Percentiles rank a stretch among this genome's conserved stretches.
These are phyloP conservation scores for Hypoxylon sp. DNA, from an alignment of 2,329 filamentous ascomycete genomes.

Conservation along the genomic window DNA sequence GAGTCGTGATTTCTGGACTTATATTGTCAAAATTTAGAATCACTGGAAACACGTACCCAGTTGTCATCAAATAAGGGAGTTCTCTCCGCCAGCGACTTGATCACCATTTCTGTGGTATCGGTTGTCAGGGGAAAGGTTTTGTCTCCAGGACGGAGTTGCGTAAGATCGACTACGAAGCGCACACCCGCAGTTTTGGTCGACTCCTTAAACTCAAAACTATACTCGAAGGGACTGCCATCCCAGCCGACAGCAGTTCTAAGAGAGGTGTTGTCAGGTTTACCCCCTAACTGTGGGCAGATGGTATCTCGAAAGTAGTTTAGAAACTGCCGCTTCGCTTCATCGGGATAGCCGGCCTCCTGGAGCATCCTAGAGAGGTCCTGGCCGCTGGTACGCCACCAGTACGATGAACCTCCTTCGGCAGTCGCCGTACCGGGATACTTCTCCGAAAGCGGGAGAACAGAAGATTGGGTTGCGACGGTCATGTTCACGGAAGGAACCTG, in stretches of 20 bases:
- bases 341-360: slow-evolving; percentile 5
- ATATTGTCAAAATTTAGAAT: not conserved
- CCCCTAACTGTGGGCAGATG: slow-evolving; percentile 7
- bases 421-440: not conserved
- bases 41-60: slow-evolving; percentile 4
- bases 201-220: slow-evolving; percentile 10
- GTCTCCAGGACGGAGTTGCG: slow-evolving; percentile 6
- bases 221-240: slow-evolving; percentile 12
- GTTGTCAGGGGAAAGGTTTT: slow-evolving; percentile 3
- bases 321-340: slow-evolving; percentile 10
- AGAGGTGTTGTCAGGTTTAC: slow-evolving; percentile 8
- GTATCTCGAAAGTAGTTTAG: slow-evolving; percentile 16
- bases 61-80: slow-evolving; percentile 12
- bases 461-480: slow-evolving; percentile 7
- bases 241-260: slow-evolving; percentile 6
- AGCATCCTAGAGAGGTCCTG: slow-evolving; percentile 18
- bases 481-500: not conserved
- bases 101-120: slow-evolving; percentile 6
- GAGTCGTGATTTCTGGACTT: not conserved
- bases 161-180: slow-evolving; percentile 12
- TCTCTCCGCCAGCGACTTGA: slow-evolving; percentile 4
- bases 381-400: slow-evolving; percentile 16
- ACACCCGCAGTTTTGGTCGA: slow-evolving; percentile 9
- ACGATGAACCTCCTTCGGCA: not conserved
- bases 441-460: not conserved